Evolutionary conservation across 2,329 filamentous ascomycete species (phyloP).

Genomic region (Colletotrichum sp.): DNA sequence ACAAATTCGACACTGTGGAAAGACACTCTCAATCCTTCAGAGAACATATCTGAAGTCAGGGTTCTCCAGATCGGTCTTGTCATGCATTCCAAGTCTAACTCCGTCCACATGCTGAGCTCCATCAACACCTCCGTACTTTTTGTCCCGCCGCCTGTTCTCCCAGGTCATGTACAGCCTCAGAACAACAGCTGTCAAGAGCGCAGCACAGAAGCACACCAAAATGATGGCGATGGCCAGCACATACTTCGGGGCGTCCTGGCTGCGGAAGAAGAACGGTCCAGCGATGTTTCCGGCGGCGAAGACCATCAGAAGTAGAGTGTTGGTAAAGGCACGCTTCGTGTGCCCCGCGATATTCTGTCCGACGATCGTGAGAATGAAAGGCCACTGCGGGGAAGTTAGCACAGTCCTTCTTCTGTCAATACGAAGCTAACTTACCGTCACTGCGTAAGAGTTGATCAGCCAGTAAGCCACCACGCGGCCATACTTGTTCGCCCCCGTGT

Average conservation of each 20-base stretch:
- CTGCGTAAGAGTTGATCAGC: background rate
- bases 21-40: background rate
- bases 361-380: background rate
- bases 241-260: conserved; percentile 25
- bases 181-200: background rate
- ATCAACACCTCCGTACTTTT: background rate
- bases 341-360: background rate
- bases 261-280: conserved; percentile 28
- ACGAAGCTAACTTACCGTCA: background rate
- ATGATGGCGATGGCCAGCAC: conserved; percentile 28
- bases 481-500: background rate
- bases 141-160: background rate
- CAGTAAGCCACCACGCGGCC: background rate
- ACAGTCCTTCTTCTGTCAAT: background rate
- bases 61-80: conserved; percentile 30
- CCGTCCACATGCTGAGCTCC: conserved; percentile 18
- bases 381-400: background rate
- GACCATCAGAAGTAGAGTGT: conserved; percentile 23
- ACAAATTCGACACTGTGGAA: rapidly evolving
- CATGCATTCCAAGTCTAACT: conserved; percentile 27
- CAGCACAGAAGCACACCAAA: conserved; percentile 10
- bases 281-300: conserved; percentile 25
- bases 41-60: conserved; percentile 26
- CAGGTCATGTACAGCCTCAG: background rate
- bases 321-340: conserved; percentile 24